Percentiles rank a stretch among this genome's conserved stretches.
These are phyloP conservation scores for Alternaria metachromatica DNA, from an alignment of 2,329 filamentous ascomycete genomes.

Conservation along the genomic window DNA sequence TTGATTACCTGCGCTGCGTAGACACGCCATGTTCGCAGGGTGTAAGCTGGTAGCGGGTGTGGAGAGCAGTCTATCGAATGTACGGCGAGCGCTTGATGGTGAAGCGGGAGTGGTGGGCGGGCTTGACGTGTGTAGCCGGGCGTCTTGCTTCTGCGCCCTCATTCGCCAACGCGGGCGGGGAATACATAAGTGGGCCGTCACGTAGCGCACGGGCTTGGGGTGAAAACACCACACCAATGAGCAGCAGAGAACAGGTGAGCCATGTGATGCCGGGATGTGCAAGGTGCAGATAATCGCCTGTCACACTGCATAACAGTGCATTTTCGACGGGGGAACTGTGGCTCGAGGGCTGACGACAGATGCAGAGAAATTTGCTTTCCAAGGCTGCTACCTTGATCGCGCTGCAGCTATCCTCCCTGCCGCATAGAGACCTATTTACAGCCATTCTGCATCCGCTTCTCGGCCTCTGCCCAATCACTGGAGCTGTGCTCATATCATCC, in stretches of 20 bases:
- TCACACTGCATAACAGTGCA: conserved; percentile 48
- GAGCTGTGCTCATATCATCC: conserved; percentile 15
- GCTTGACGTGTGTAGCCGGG: conserved; percentile 34
- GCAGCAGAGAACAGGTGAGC: conserved; percentile 1
- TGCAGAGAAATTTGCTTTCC: conserved; percentile 25
- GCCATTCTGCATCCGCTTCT: conserved; percentile 27
- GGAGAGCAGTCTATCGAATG: conserved; percentile 46
- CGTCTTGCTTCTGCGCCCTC: conserved; percentile 21
- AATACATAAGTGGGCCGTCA: conserved; percentile 25
- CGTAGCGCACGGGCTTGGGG: conserved; percentile 28
- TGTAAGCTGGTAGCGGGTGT: conserved; percentile 34
- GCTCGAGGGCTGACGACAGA: conserved; percentile 20
- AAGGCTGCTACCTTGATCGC: conserved; percentile 11
- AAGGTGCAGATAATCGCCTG: conserved; percentile 34
- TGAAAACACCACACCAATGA: conserved; percentile 43
- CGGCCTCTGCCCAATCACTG: conserved; percentile 27
- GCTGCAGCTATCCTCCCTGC: conserved; percentile 31
- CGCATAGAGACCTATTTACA: conserved; percentile 43
- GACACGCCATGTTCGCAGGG: conserved; percentile 37
- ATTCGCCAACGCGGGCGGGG: conserved; percentile 36
- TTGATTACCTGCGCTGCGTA: conserved; percentile 45
- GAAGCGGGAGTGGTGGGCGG: conserved; percentile 42
- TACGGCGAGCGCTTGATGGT: conserved; percentile 44
- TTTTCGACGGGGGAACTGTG: conserved; percentile 18
- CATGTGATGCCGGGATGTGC: conserved; percentile 37